Conservation (phyloP, 306 rosid species). For the Vachellia pachyceras region DNA sequence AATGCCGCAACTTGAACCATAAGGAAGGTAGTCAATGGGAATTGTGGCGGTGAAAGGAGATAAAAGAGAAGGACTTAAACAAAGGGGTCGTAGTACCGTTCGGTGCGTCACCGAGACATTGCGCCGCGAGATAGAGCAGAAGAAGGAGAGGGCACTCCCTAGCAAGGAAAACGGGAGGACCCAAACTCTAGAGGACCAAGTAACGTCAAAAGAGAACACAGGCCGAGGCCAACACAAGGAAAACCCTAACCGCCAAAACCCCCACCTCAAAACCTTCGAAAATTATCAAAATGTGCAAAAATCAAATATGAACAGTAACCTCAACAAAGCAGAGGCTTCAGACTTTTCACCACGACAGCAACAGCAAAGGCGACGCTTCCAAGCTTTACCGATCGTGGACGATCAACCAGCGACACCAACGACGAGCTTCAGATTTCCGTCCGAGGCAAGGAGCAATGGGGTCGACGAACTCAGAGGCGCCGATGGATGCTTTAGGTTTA, state of each 20-base stretch:
- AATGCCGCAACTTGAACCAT: constrained; percentile 2
- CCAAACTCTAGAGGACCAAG: constrained; percentile 2
- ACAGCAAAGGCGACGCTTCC: no score
- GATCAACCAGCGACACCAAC: no score
- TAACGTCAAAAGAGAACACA: not conserved
- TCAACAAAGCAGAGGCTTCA: no score
- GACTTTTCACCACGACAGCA: no score
- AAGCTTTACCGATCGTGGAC: no score
- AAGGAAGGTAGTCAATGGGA: not conserved
- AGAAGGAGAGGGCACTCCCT: constrained; percentile 8
- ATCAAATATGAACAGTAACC: no score
- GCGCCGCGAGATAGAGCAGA: not conserved
- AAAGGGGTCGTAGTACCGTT: not conserved
- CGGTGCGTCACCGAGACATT: not conserved
- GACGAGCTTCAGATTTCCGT: no score
- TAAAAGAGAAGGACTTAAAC: not conserved
- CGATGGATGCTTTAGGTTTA: no score
- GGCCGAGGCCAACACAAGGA: constrained; percentile 1
- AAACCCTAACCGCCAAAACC: constrained; percentile 61
- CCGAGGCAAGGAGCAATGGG: no score
- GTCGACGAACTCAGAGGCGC: no score
- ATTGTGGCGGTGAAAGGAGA: not conserved
- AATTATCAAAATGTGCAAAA: no score
- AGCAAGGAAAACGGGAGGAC: not conserved
- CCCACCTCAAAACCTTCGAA: not conserved